Conservation (phyloP, 129 eudicot species). For the Kitagawia praeruptora region DNA sequence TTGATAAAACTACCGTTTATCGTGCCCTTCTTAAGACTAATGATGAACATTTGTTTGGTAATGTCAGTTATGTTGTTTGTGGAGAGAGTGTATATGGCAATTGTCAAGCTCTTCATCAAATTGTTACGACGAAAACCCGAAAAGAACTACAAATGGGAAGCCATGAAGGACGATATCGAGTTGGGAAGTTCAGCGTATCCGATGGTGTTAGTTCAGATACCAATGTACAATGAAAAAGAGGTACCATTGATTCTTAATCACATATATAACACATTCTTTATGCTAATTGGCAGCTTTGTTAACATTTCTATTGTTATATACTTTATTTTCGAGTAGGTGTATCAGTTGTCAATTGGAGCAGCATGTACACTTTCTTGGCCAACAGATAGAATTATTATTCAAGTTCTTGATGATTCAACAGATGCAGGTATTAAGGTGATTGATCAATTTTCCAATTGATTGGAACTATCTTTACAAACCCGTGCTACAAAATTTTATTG, state of each 20-base stretch:
- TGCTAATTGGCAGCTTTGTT: no score
- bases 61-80: conserved; percentile 76
- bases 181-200: conserved; percentile 59
- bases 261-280: background rate
- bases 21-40: conserved; percentile 48
- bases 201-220: conserved; percentile 83
- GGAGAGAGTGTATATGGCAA: conserved; percentile 77
- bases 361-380: conserved; percentile 98
- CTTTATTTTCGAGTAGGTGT: conserved; percentile 34
- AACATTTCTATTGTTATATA: no score
- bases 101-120: conserved; percentile 47
- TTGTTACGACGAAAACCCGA: conserved; percentile 53
- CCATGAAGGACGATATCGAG: conserved; percentile 71
- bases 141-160: conserved; percentile 19
- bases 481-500: no score
- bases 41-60: conserved; percentile 50
- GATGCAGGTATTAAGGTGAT: conserved; percentile 63
- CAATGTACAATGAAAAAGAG: conserved; percentile 91
- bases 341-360: conserved; percentile 91
- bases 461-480: background rate
- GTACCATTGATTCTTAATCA: conserved; percentile 8
- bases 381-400: conserved; percentile 66
- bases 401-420: conserved; percentile 92
- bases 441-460: no score
- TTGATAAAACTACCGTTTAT: conserved; percentile 50